Base-by-base conservation (phyloP, 805 yeast species). In the Hagleromyces aurorensis region DNA sequence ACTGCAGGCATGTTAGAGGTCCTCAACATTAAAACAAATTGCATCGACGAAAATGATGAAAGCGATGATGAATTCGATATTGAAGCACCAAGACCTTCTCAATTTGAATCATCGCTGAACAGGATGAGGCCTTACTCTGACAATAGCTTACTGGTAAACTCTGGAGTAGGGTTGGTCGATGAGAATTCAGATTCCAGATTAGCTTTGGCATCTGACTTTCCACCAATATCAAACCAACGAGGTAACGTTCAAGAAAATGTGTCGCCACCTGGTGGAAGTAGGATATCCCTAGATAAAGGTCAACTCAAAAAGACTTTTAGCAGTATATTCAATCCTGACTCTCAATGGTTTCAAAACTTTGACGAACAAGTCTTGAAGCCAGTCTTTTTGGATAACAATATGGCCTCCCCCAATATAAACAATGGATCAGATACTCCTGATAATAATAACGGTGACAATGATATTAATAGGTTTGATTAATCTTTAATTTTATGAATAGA, bases 1-100 rank as follows among this genome's bases (percentile, higher is more conserved):
- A 91, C 97, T 0, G 96, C 98, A 1, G 83, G 94, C 25, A 91
- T 91, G 99, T 70, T 91, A 36, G 99, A 91, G 54, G 83, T 89
- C 43, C 65, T 91, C 43, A 91, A 93, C 25, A 93, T 91, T 44
- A 79, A 81, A 44, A 81, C 94, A 2, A 98, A 98, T 1, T 84
- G 89, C 40, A 68, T 82, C 12, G 89, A 78, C 43, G 94, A 84
- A 34, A 57, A 61, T 28, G 70, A 60, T 33, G 87, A 77, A 21
- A 75, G 85, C 29, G 98, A 91, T 57, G 97, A 91, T 49, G 98
- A 91, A 54, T 89, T 89, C 54, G 96, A 89, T 50, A 79, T 86
- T 27, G 96, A 87, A 57, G 81, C 83, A 21, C 69, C 82, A 30
- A 53, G 50, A 27, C 31, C 43, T 9, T 24, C 41, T 18, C 33